Percentiles rank a stretch among this genome's conserved stretches.
phyloP scores from a whole-genome alignment of 371 early-diverging fungal species.

The Blastocladiella emersonii region DNA sequence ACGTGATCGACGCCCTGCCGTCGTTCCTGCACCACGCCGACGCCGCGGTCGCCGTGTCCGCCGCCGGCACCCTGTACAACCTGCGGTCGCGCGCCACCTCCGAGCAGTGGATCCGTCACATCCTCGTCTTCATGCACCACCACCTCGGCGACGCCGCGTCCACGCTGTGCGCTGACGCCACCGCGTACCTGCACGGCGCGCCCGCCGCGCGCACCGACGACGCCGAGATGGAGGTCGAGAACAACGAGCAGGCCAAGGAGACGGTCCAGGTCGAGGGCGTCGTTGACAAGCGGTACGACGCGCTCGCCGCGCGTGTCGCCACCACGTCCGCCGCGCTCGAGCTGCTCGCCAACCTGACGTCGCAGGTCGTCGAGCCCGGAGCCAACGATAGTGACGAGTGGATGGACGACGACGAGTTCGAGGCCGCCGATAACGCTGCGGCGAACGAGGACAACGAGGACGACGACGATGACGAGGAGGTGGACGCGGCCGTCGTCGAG shows the following conservation, averaged over 20 bases:
- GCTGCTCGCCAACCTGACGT: constrained; percentile 52
- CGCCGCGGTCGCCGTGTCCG: neutral
- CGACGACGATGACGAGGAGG: constrained; percentile 29
- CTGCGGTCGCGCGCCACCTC: neutral
- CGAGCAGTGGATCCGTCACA: neutral
- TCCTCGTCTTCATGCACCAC: neutral
- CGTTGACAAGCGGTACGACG: constrained; percentile 31
- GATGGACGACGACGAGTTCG: constrained; percentile 7
- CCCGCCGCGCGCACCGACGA: neutral
- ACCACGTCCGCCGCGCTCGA: constrained; percentile 57
- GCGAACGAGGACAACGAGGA: constrained; percentile 32
- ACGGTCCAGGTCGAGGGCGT: constrained; percentile 32
- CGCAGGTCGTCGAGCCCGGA: constrained; percentile 40
- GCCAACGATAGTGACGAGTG: constrained; percentile 12
- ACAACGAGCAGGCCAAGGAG: constrained; percentile 32
- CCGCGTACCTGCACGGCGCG: neutral
- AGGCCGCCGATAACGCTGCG: constrained; percentile 4
- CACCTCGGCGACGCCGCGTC: neutral
- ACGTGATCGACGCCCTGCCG: neutral
- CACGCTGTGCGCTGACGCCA: neutral
- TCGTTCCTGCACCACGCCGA: neutral
- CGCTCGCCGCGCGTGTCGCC: constrained; percentile 26
- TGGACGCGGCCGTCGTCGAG: constrained; percentile 22
- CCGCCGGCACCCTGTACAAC: neutral
- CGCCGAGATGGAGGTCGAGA: constrained; percentile 19